A percentile compares a stretch with the other conserved stretches of the same genome.
phyloP scores from a whole-genome alignment of 352 stramenopile genomes.

The Pythium apleroticum region DNA sequence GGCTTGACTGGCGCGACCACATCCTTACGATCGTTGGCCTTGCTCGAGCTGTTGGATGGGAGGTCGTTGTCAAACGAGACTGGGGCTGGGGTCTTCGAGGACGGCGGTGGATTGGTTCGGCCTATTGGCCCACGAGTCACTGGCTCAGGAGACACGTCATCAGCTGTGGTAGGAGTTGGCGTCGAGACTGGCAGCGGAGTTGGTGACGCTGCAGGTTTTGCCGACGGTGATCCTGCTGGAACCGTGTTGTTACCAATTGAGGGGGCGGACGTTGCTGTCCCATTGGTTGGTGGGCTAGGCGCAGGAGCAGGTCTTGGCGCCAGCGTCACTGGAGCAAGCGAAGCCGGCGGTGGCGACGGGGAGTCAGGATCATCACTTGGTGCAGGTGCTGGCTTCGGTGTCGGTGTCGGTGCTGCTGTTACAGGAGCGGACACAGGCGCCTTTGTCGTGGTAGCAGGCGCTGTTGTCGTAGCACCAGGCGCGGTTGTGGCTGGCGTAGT shows the following conservation, averaged over 20 bases:
- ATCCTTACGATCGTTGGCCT: slow-evolving; percentile 1
- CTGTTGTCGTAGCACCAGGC: neutral
- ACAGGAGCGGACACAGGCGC: neutral
- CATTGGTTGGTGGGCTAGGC: neutral
- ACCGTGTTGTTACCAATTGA: neutral
- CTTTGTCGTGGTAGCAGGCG: neutral
- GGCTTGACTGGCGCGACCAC: slow-evolving; percentile 18
- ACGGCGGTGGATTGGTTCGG: neutral
- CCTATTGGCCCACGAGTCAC: slow-evolving; percentile 4
- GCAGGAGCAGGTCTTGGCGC: neutral
- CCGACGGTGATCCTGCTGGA: neutral
- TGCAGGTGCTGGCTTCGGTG: neutral
- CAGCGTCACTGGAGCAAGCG: neutral
- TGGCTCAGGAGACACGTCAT: slow-evolving; percentile 6
- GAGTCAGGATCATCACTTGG: neutral
- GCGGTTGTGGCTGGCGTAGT: neutral
- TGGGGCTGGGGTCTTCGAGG: neutral
- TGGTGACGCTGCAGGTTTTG: neutral
- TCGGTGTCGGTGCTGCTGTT: neutral
- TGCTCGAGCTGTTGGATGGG: neutral
- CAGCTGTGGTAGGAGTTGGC: neutral
- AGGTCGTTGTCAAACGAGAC: slow-evolving; percentile 12
- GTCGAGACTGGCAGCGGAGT: neutral
- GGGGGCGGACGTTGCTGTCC: neutral
- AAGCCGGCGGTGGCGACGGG: neutral